Conservation (phyloP, 1,284 basidiomycete species). For the Ceratobasidium sp. region DNA sequence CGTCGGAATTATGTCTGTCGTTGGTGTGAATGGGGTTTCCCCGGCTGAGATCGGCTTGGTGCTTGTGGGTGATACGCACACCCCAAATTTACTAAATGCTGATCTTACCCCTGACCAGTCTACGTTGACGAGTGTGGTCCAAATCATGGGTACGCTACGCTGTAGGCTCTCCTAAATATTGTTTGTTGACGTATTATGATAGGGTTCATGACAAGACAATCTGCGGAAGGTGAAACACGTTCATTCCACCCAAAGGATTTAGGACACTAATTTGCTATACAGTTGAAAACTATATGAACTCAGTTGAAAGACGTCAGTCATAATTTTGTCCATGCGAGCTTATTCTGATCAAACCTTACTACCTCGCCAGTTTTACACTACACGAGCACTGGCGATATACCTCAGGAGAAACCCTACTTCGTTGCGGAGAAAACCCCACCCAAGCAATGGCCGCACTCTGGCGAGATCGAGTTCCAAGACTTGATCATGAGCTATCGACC, state of each 20-base stretch:
- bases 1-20: constrained; percentile 61
- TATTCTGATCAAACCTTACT: constrained; percentile 38
- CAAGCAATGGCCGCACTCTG: constrained; percentile 47
- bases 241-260: constrained; percentile 9
- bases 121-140: constrained; percentile 25
- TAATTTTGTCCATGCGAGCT: constrained; percentile 26
- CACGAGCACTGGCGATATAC: constrained; percentile 60
- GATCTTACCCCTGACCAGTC: constrained; percentile 44
- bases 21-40: constrained; percentile 63
- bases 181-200: constrained; percentile 57
- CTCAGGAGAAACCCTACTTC: constrained; percentile 73
- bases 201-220: constrained; percentile 61
- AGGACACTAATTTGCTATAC: not conserved
- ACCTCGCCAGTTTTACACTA: constrained; percentile 66
- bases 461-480: constrained; percentile 51
- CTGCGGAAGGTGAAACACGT: constrained; percentile 70
- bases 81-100: constrained; percentile 23
- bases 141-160: constrained; percentile 51
- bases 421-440: constrained; percentile 64
- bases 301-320: constrained; percentile 69
- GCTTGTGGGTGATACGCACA: constrained; percentile 59
- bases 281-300: constrained; percentile 74
- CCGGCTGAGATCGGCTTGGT: constrained; percentile 78
- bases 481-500: constrained; percentile 53
- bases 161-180: constrained; percentile 57